phyloP scores from a whole-genome alignment of 2,329 filamentous ascomycete species.

The Penicillium sp. region DNA sequence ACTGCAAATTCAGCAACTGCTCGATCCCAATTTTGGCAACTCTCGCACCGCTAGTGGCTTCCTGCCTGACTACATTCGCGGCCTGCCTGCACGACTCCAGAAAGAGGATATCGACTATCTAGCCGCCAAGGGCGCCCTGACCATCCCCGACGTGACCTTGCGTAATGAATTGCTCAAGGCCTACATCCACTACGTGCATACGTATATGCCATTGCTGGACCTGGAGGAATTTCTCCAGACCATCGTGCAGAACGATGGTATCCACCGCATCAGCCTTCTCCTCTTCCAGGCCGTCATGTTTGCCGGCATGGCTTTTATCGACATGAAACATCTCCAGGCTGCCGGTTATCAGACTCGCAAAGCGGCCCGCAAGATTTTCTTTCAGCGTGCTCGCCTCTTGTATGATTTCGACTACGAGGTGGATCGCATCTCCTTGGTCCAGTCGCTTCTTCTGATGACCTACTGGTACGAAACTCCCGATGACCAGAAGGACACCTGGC shows the following conservation, averaged over 20 bases:
- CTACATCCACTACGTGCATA: constrained; percentile 88
- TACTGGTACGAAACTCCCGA: constrained; percentile 98
- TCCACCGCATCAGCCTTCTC: constrained; percentile 74
- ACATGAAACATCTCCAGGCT: constrained; percentile 71
- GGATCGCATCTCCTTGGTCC: constrained; percentile 84
- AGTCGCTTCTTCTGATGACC: constrained; percentile 87
- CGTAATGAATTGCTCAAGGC: constrained; percentile 79
- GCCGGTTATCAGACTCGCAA: constrained; percentile 79
- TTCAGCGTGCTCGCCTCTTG: constrained; percentile 82
- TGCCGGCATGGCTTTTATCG: constrained; percentile 83
- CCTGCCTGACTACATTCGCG: constrained; percentile 72
- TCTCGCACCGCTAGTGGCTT: constrained; percentile 49
- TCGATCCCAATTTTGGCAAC: constrained; percentile 51
- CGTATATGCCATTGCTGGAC: constrained; percentile 87
- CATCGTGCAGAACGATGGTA: constrained; percentile 68
- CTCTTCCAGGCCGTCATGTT: constrained; percentile 97
- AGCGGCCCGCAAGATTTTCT: constrained; percentile 82
- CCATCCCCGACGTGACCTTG: constrained; percentile 68
- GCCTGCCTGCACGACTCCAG: constrained; percentile 74
- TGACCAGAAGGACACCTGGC: constrained; percentile 97
- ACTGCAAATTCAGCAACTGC: constrained; percentile 38
- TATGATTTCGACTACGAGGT: constrained; percentile 96
- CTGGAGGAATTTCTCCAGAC: constrained; percentile 59
- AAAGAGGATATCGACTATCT: constrained; percentile 83
- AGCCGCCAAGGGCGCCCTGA: constrained; percentile 78